Percentiles rank a stretch among this genome's conserved stretches.
phyloP scores from a whole-genome alignment of 1,284 basidiomycete genomes.

The Cryptococcus sp. region DNA sequence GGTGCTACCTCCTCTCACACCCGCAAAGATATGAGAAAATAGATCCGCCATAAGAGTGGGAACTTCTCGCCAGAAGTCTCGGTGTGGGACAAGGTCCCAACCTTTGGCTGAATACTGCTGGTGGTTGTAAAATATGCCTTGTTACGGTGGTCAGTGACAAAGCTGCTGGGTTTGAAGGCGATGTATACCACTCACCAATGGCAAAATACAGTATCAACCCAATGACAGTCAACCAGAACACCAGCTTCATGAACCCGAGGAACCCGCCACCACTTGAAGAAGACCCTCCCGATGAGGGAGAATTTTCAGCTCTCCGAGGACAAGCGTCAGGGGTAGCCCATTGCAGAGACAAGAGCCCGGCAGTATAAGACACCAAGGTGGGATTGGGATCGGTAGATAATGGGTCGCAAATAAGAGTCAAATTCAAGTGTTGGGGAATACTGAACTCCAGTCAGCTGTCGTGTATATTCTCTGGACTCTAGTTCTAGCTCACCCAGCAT shows the following conservation, averaged over 20 bases:
- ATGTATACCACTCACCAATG: slow-evolving; percentile 38
- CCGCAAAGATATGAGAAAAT: slow-evolving; percentile 38
- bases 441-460: slow-evolving; percentile 8
- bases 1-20: slow-evolving; percentile 29
- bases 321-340: slow-evolving; percentile 48
- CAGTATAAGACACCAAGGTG: slow-evolving; percentile 36
- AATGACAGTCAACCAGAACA: slow-evolving; percentile 44
- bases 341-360: slow-evolving; percentile 32
- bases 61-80: slow-evolving; percentile 51
- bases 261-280: slow-evolving; percentile 28
- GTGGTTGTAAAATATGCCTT: slow-evolving; percentile 50
- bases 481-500: slow-evolving; percentile 40
- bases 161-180: background rate
- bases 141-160: slow-evolving; percentile 2
- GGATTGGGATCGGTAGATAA: slow-evolving; percentile 28
- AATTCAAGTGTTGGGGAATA: slow-evolving; percentile 32
- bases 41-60: slow-evolving; percentile 44
- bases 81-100: slow-evolving; percentile 50
- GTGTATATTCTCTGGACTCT: background rate
- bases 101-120: slow-evolving; percentile 50
- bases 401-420: slow-evolving; percentile 37
- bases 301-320: slow-evolving; percentile 21
- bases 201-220: slow-evolving; percentile 42
- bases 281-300: slow-evolving; percentile 1
- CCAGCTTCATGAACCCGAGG: slow-evolving; percentile 34